These are phyloP conservation scores for Chytriomyces sp. DNA, from an alignment of 192 early-diverging fungal genomes.

Conservation along the genomic window DNA sequence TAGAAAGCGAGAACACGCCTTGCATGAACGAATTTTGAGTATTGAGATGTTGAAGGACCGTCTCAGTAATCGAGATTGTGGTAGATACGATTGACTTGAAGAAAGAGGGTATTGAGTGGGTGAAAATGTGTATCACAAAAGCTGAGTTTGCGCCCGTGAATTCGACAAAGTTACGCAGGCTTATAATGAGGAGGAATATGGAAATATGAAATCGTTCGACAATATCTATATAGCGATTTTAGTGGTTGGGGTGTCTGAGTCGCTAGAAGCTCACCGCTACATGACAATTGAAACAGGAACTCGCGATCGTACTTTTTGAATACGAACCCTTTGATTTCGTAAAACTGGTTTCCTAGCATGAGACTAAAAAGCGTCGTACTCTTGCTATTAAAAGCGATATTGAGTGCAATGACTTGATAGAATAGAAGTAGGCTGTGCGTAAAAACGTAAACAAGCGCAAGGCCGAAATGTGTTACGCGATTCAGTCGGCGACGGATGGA, in stretches of 20 bases:
- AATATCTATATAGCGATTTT: conserved; percentile 62
- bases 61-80: not conserved
- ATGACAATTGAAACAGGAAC: conserved; percentile 93
- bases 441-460: conserved; percentile 85
- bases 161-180: conserved; percentile 89
- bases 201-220: conserved; percentile 94
- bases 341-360: conserved; percentile 95
- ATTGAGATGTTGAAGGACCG: not conserved
- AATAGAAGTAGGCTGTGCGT: conserved; percentile 89
- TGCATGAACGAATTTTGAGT: not conserved
- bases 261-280: conserved; percentile 66
- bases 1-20: not conserved
- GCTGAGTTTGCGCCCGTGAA: conserved; percentile 49
- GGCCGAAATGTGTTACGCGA: conserved; percentile 61
- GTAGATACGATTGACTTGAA: not conserved
- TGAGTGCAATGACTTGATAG: conserved; percentile 94
- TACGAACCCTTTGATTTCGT: conserved; percentile 95
- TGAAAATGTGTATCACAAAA: not conserved
- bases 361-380: conserved; percentile 91
- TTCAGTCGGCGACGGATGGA: conserved; percentile 33
- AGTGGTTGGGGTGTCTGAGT: not conserved
- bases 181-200: conserved; percentile 87
- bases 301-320: conserved; percentile 97
- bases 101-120: not conserved
- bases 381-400: conserved; percentile 95